phyloP scores from a whole-genome alignment of 176 grass and related monocot genomes.

The Musa itinerans region DNA sequence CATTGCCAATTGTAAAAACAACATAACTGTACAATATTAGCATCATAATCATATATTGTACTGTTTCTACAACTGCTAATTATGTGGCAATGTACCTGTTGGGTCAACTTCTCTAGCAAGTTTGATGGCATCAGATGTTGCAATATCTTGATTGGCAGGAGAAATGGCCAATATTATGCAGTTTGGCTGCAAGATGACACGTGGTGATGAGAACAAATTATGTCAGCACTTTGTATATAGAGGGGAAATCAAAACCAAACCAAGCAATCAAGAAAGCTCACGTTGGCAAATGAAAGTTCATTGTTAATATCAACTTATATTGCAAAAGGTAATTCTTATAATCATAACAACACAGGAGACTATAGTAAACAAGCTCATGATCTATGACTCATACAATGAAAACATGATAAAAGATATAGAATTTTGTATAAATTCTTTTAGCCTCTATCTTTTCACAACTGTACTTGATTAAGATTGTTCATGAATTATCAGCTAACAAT shows the following conservation, averaged over 20 bases:
- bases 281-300: background rate
- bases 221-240: background rate
- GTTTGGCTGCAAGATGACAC: slow-evolving; percentile 51
- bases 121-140: slow-evolving; percentile 96
- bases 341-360: too few relatives aligned
- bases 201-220: background rate
- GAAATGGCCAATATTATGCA: slow-evolving; percentile 78
- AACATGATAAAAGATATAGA: too few relatives aligned
- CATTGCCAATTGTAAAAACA: background rate
- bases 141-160: slow-evolving; percentile 97
- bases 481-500: too few relatives aligned
- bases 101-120: slow-evolving; percentile 83
- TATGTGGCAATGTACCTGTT: slow-evolving; percentile 30
- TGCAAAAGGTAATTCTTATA: too few relatives aligned
- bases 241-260: background rate
- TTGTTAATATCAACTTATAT: too few relatives aligned
- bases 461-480: too few relatives aligned
- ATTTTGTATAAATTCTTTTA: too few relatives aligned
- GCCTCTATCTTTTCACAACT: too few relatives aligned
- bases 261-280: background rate
- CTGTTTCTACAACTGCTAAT: background rate
- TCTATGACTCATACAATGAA: too few relatives aligned
- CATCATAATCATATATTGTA: background rate
- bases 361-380: too few relatives aligned
- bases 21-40: too few relatives aligned